Evolutionary conservation across 257 asterid species (phyloP).

Genomic region (Echium plantagineum): DNA sequence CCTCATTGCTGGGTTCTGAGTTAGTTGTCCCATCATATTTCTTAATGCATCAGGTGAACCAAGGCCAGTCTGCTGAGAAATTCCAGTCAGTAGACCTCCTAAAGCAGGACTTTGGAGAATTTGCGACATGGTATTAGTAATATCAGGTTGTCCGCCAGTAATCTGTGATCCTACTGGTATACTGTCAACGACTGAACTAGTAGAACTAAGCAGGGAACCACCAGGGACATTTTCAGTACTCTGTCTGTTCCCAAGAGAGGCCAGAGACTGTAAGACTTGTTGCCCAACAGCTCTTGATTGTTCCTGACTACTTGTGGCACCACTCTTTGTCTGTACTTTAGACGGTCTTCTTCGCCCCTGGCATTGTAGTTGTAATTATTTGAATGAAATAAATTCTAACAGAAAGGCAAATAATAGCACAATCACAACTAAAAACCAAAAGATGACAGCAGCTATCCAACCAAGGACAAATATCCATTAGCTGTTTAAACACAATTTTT

Average conservation of each 20-base stretch:
- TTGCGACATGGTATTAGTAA: constrained; percentile 65
- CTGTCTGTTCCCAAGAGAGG: constrained; percentile 33
- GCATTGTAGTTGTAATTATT: constrained; percentile 13
- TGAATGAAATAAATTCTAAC: not conserved
- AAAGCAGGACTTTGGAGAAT: constrained; percentile 66
- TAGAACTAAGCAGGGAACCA: constrained; percentile 17
- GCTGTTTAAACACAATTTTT: too few species aligned
- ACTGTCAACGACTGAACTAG: constrained; percentile 19
- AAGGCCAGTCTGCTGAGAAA: constrained; percentile 82
- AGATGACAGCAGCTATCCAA: not conserved
- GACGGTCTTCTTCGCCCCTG: constrained; percentile 56
- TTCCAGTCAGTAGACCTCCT: constrained; percentile 64
- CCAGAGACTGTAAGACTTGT: constrained; percentile 66
- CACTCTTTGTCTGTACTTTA: constrained; percentile 22
- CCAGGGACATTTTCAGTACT: constrained; percentile 21
- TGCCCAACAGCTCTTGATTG: constrained; percentile 46
- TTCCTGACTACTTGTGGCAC: constrained; percentile 29
- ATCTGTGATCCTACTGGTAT: constrained; percentile 23
- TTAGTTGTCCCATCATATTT: constrained; percentile 66
- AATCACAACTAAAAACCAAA: not conserved
- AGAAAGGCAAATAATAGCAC: not conserved
- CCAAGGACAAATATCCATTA: not conserved
- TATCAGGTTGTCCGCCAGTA: constrained; percentile 29
- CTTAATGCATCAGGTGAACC: constrained; percentile 87
- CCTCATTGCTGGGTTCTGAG: constrained; percentile 81